These are phyloP conservation scores for Solanum appendiculatum DNA, from an alignment of 257 asterid species.

Conservation along the genomic window DNA sequence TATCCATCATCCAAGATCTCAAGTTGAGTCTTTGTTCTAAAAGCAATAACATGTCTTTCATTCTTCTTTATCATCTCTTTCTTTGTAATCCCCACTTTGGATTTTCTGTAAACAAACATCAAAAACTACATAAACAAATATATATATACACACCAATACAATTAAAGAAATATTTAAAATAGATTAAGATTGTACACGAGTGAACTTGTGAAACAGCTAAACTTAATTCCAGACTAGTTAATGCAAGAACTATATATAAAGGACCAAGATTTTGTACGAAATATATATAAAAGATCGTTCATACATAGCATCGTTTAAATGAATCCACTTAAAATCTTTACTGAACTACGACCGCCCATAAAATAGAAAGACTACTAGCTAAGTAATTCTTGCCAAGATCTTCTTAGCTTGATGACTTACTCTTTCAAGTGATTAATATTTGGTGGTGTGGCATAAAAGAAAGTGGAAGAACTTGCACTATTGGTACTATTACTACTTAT, in stretches of 20 bases:
- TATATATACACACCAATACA: background rate
- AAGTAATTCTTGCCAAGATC: background rate
- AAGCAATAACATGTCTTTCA: slow-evolving; percentile 6
- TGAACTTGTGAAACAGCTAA: background rate
- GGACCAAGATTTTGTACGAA: background rate
- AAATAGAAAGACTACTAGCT: too few relatives aligned
- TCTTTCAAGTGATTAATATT: slow-evolving; percentile 1
- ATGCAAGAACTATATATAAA: background rate
- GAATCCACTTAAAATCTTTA: background rate
- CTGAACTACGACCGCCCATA: background rate
- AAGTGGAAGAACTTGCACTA: background rate
- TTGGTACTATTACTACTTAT: slow-evolving; percentile 1
- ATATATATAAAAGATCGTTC: background rate
- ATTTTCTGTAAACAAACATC: background rate
- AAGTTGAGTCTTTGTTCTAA: slow-evolving; percentile 37
- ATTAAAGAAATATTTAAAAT: background rate
- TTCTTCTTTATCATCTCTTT: background rate
- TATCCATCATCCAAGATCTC: slow-evolving; percentile 60
- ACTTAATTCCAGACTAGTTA: background rate
- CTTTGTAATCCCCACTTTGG: background rate
- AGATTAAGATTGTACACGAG: background rate
- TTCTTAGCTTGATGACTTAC: background rate
- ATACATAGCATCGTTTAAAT: background rate
- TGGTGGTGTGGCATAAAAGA: background rate
- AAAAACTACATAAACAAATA: background rate